These are phyloP conservation scores for Pseudocercospora cruenta DNA, from an alignment of 2,329 filamentous ascomycete genomes.

Conservation along the genomic window DNA sequence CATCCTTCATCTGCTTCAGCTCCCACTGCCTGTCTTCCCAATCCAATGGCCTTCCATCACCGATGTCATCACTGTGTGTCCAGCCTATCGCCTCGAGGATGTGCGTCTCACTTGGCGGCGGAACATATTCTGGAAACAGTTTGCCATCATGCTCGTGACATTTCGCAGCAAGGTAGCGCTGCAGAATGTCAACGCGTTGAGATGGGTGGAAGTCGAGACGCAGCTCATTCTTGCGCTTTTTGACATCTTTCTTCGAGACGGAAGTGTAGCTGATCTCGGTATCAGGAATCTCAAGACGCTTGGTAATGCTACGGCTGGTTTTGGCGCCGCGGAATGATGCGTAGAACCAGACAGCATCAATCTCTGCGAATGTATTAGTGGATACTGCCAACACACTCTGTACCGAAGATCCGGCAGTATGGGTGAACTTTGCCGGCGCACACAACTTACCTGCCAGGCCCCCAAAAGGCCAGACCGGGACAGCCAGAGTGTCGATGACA, in stretches of 20 bases:
- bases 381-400: background rate
- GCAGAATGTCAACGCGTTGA: conserved; percentile 42
- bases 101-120: conserved; percentile 44
- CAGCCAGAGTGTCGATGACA: conserved; percentile 41
- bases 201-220: conserved; percentile 43
- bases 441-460: conserved; percentile 32
- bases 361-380: conserved; percentile 32
- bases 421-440: background rate
- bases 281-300: conserved; percentile 37
- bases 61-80: conserved; percentile 41
- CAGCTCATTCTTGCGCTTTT: conserved; percentile 40
- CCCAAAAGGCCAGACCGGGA: conserved; percentile 44
- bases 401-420: too few relatives aligned
- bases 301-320: conserved; percentile 45
- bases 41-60: background rate
- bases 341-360: conserved; percentile 43
- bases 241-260: background rate
- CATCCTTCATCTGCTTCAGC: conserved; percentile 24
- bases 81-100: conserved; percentile 51
- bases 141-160: conserved; percentile 44
- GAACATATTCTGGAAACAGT: conserved; percentile 39
- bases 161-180: conserved; percentile 44
- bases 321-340: conserved; percentile 52
- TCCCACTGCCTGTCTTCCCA: conserved; percentile 53
- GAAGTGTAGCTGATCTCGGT: conserved; percentile 10